Percentiles rank a stretch among this genome's conserved stretches.
Conservation (phyloP, 2,329 filamentous ascomycete genomes). For the Trichoderma aggressivum region DNA sequence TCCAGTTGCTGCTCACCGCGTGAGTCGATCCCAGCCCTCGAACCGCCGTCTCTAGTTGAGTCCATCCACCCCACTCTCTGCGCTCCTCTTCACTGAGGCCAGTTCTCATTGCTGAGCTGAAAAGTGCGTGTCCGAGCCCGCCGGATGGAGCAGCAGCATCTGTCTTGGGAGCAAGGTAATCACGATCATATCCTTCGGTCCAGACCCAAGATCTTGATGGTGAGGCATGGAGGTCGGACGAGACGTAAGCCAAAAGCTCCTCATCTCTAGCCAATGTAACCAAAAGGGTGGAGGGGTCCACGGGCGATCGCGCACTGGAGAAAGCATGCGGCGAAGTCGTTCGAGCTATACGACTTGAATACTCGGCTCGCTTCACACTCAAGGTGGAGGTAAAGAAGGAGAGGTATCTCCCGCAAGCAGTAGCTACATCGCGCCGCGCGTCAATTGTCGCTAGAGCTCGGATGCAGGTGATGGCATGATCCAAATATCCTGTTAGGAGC, state of each 20-base stretch:
- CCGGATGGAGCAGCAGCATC: conserved; percentile 20
- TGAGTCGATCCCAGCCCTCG: conserved; percentile 31
- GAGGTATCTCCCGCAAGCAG: conserved; percentile 76
- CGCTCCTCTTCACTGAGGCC: conserved; percentile 55
- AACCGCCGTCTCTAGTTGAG: conserved; percentile 57
- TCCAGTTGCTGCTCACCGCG: conserved; percentile 25
- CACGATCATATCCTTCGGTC: conserved; percentile 54
- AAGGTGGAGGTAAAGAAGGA: conserved; percentile 75
- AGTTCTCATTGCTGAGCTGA: conserved; percentile 47
- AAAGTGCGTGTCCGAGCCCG: conserved; percentile 37
- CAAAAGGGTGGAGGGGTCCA: conserved; percentile 33
- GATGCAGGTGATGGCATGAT: conserved; percentile 69
- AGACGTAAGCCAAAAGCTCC: conserved; percentile 82
- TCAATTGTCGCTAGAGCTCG: conserved; percentile 69
- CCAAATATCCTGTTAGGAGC: conserved; percentile 69
- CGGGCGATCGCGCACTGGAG: conserved; percentile 29
- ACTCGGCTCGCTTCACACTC: conserved; percentile 50
- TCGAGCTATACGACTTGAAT: conserved; percentile 38
- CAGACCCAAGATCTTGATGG: conserved; percentile 80
- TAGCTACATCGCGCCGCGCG: conserved; percentile 66
- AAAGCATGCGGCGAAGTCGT: conserved; percentile 33
- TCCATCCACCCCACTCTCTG: conserved; percentile 78
- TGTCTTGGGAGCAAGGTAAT: conserved; percentile 32
- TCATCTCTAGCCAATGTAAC: conserved; percentile 60
- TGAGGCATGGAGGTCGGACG: conserved; percentile 80